phyloP scores from a whole-genome alignment of 331 rosid species.

The Dryas integrifolia region DNA sequence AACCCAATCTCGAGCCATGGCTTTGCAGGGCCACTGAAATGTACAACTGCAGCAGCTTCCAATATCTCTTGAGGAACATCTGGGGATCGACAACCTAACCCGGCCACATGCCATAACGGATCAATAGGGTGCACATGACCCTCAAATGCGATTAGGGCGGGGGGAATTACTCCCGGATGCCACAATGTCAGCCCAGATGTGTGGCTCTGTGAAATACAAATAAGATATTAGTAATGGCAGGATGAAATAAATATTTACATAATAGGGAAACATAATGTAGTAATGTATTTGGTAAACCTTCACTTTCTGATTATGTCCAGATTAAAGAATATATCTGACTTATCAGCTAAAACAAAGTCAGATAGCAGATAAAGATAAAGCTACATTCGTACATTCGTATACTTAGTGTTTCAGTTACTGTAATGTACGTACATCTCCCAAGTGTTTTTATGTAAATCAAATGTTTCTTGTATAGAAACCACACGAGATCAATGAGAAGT shows the following conservation, averaged over 20 bases:
- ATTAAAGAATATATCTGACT: no score
- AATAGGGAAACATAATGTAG: not conserved
- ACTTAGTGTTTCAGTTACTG: no score
- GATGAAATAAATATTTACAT: not conserved
- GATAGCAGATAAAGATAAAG: no score
- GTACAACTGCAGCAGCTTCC: slow-evolving; percentile 63
- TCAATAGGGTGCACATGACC: slow-evolving; percentile 76
- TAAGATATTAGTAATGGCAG: slow-evolving; percentile 5
- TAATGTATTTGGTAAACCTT: no score
- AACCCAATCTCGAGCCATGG: slow-evolving; percentile 90
- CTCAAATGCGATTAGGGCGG: slow-evolving; percentile 67
- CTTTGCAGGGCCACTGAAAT: slow-evolving; percentile 94
- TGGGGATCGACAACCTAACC: slow-evolving; percentile 51
- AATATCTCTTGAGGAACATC: slow-evolving; percentile 38
- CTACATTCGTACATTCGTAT: no score
- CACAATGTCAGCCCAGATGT: slow-evolving; percentile 52
- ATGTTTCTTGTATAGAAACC: no score
- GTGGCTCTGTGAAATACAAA: slow-evolving; percentile 52
- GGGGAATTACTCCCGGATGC: slow-evolving; percentile 77
- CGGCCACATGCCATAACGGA: slow-evolving; percentile 59
- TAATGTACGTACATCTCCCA: no score
- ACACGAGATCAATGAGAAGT: no score
- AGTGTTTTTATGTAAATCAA: no score
- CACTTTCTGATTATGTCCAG: no score
- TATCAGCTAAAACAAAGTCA: no score